Evolutionary conservation across 352 stramenopile genomes (phyloP).

Genomic region (Phytophthora tubulina): DNA sequence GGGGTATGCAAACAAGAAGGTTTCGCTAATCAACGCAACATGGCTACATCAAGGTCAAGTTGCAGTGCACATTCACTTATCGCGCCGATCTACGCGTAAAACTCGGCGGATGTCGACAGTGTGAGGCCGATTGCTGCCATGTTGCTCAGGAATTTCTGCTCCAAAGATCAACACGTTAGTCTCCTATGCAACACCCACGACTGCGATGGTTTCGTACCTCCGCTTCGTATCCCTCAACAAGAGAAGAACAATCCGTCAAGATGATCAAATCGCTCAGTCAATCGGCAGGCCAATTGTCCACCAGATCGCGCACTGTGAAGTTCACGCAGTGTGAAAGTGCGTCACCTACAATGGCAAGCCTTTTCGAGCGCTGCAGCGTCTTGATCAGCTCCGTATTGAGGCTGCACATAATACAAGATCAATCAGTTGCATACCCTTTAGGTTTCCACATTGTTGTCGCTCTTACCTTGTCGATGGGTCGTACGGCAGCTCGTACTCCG

Average conservation of each 20-base stretch:
- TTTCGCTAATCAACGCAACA: neutral
- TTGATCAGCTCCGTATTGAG: conserved; percentile 88
- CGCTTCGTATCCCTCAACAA: conserved; percentile 67
- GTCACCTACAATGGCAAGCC: conserved; percentile 92
- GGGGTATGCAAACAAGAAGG: neutral
- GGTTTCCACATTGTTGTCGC: neutral
- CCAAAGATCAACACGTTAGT: conserved; percentile 1
- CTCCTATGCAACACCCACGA: neutral
- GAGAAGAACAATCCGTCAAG: conserved; percentile 67
- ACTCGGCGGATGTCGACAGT: conserved; percentile 54
- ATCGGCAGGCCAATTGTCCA: conserved; percentile 76
- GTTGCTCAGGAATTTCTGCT: conserved; percentile 60
- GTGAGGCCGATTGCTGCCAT: conserved; percentile 62
- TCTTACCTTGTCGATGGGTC: conserved; percentile 56
- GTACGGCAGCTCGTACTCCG: conserved; percentile 87
- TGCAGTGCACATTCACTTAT: neutral
- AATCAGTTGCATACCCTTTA: neutral
- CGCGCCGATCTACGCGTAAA: conserved; percentile 21
- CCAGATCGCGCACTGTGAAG: conserved; percentile 93
- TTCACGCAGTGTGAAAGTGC: conserved; percentile 97
- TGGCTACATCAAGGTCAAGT: conserved; percentile 3
- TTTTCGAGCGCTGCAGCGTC: conserved; percentile 73
- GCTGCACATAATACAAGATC: conserved; percentile 13
- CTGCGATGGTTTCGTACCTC: conserved; percentile 25
- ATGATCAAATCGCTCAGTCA: conserved; percentile 66